A percentile compares a stretch with the other conserved stretches of the same genome.
Conservation (phyloP, 768 basidiomycete species). For the Suillus lakei region DNA sequence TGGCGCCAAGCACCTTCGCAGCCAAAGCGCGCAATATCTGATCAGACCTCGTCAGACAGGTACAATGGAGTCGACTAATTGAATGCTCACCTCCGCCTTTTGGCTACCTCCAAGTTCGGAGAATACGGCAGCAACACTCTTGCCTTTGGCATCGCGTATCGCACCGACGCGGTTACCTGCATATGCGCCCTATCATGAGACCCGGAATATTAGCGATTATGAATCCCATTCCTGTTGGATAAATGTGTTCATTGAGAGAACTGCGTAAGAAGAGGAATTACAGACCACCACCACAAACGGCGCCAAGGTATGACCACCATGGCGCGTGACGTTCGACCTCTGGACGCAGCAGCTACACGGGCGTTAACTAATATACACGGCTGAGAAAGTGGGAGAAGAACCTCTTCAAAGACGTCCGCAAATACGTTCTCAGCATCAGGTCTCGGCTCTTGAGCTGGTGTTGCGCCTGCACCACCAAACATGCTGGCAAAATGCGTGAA, state of each 20-base stretch:
- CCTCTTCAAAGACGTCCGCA: constrained; percentile 92
- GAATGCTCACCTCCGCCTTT: constrained; percentile 77
- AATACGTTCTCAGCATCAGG: constrained; percentile 86
- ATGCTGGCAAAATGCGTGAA: constrained; percentile 76
- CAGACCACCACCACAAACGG: constrained; percentile 67
- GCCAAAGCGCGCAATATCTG: constrained; percentile 85
- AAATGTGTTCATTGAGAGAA: constrained; percentile 38
- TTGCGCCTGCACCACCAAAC: constrained; percentile 53
- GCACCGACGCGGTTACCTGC: constrained; percentile 93
- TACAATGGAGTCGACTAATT: neutral
- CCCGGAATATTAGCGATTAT: constrained; percentile 84
- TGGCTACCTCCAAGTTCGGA: constrained; percentile 71
- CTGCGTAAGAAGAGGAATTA: constrained; percentile 11
- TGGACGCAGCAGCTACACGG: constrained; percentile 71
- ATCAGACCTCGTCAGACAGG: constrained; percentile 1
- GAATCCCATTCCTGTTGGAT: constrained; percentile 46
- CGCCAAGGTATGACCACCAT: constrained; percentile 78
- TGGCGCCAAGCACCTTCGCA: constrained; percentile 80
- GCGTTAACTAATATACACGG: neutral
- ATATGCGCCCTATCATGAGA: constrained; percentile 82
- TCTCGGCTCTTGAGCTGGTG: constrained; percentile 44
- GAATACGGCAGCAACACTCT: constrained; percentile 91
- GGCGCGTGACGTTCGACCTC: constrained; percentile 75
- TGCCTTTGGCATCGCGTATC: constrained; percentile 91
- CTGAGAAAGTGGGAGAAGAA: constrained; percentile 29